phyloP scores from a whole-genome alignment of 768 basidiomycete species.

The Tricholoma bakamatsutake region DNA sequence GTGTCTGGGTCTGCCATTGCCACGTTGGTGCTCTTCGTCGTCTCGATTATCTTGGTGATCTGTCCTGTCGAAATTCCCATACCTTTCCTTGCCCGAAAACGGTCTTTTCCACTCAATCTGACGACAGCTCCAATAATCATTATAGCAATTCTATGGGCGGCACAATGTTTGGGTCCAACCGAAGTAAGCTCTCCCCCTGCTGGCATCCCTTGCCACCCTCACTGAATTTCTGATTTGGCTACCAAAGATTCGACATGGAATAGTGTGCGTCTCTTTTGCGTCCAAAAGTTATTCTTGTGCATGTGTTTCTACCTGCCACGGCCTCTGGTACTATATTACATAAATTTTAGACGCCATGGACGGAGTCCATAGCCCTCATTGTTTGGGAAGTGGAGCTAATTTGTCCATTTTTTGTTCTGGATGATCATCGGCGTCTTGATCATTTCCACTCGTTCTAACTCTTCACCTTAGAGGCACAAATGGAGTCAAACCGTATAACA shows the following conservation, averaged over 20 bases:
- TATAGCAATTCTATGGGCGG: constrained; percentile 48
- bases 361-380: neutral
- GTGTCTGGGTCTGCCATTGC: constrained; percentile 38
- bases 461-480: constrained; percentile 28
- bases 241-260: constrained; percentile 60
- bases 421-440: no score
- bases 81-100: constrained; percentile 24
- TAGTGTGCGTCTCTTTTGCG: constrained; percentile 42
- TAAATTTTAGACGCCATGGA: neutral
- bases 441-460: neutral
- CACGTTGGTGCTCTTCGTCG: constrained; percentile 46
- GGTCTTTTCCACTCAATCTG: constrained; percentile 36
- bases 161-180: constrained; percentile 45
- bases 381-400: neutral
- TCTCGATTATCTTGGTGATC: constrained; percentile 50
- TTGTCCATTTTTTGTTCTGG: neutral
- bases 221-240: neutral
- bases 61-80: constrained; percentile 37
- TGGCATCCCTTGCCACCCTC: neutral
- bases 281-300: neutral
- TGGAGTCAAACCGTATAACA: constrained; percentile 85
- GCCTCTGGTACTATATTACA: neutral
- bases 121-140: constrained; percentile 49
- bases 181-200: constrained; percentile 8
- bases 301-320: neutral